Percentiles rank a stretch among this genome's conserved stretches.
These are phyloP conservation scores for Arthonia radiata DNA, from an alignment of 495 filamentous ascomycete species.

Conservation along the genomic window DNA sequence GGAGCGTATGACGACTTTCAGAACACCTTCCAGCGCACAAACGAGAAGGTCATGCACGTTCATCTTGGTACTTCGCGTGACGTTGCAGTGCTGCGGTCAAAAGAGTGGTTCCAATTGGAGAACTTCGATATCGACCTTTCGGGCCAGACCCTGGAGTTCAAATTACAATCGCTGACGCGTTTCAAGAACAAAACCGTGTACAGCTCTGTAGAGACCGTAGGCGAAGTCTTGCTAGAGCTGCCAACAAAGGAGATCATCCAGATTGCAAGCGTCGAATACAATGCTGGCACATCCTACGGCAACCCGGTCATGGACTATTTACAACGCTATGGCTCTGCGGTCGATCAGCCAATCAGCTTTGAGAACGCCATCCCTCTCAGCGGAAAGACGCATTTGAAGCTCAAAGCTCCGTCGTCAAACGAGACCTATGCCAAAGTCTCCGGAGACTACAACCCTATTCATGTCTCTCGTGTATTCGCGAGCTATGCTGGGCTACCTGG, in stretches of 20 bases:
- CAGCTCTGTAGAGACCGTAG: conserved; percentile 75
- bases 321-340: conserved; percentile 67
- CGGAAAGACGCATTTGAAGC: conserved; percentile 63
- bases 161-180: conserved; percentile 64
- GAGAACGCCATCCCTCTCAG: conserved; percentile 91
- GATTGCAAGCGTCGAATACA: conserved; percentile 84
- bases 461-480: conserved; percentile 89
- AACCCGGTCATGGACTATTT: conserved; percentile 96
- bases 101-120: conserved; percentile 86
- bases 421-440: conserved; percentile 95
- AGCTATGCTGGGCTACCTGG: conserved; percentile 84
- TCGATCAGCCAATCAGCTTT: conserved; percentile 92
- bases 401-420: conserved; percentile 86
- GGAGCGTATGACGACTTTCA: conserved; percentile 80
- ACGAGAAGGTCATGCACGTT: conserved; percentile 84
- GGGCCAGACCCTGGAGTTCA: conserved; percentile 86
- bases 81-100: conserved; percentile 76
- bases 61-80: conserved; percentile 69
- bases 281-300: conserved; percentile 68
- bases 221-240: conserved; percentile 79
- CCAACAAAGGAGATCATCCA: conserved; percentile 96
- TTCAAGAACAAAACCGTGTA: conserved; percentile 92
- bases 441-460: conserved; percentile 95
- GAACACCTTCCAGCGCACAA: conserved; percentile 95
- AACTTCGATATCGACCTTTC: conserved; percentile 60